Base-by-base conservation (phyloP, 306 rosid genomes). In the Echinosophora koreensis region DNA sequence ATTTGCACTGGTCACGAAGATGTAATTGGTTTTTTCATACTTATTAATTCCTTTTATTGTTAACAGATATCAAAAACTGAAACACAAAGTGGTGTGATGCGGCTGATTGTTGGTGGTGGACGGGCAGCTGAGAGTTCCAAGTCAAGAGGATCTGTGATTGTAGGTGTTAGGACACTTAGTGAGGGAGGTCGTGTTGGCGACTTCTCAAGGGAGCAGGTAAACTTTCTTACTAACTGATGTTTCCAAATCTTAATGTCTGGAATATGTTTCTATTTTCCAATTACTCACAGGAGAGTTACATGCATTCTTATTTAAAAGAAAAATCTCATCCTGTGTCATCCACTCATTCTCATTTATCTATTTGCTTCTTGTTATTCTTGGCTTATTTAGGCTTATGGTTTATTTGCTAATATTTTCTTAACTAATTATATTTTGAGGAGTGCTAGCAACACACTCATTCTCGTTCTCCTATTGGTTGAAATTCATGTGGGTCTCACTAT, bases 131-230 rank as follows among this genome's bases (percentile, higher is more conserved):
- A 95, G 89, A 82, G 88, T 83, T 79, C 91, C 1, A 88, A 87
- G 5, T 82, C 96, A 73, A 87, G 89, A 87, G 97, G 99, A 77
- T 90, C 99, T 63, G 99, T 95, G 79, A 96, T 95, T 86, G 97
- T 95, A 54, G 99, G 99, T 71, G 99, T 95, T 84, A 88, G 99
- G 76, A 95, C 99, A 67, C 97, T 95, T 68, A 95, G 99, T 57
- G 99, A 95, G 91, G 99, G 99, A 59, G 99, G 99, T 30, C 96
- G 99, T 65, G 99, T 95, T 62, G 99, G 99, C 68, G 84, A 85
- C 80, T 95, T 95, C 84, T 92, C 99, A 7, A 91, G 99, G 87
- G 97, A 95, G 88, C 99, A 95, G 96, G 99, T 95, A 72, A 60
- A 56, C 65, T 64, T 51, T 30, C 69, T 32, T 65, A 55, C 75